phyloP scores from a whole-genome alignment of 225 moss, liverwort and hornwort species.

The Climacium dendroides region DNA sequence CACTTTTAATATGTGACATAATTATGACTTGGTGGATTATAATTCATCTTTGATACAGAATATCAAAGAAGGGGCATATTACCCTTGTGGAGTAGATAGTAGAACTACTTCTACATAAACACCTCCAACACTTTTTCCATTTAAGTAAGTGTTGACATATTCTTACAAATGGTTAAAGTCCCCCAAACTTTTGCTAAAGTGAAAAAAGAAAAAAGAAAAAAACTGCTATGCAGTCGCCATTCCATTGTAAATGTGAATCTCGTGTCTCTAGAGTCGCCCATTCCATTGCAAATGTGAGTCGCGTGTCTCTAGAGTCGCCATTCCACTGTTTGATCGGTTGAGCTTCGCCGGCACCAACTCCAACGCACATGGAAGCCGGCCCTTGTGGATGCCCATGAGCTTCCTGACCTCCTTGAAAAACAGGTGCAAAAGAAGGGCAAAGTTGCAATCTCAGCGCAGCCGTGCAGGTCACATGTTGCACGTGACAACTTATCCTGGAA shows the following conservation, averaged over 20 bases:
- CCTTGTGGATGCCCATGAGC: not conserved
- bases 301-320: not conserved
- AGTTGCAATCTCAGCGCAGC: not conserved
- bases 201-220: too few relatives aligned
- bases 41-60: not conserved
- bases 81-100: rapidly evolving
- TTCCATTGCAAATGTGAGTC: too few relatives aligned
- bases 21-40: not conserved
- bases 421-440: not conserved
- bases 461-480: not conserved
- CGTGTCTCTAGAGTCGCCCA: too few relatives aligned
- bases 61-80: not conserved
- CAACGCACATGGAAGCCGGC: not conserved
- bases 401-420: not conserved
- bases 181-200: rapidly evolving
- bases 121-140: not conserved
- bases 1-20: not conserved
- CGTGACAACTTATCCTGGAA: not conserved
- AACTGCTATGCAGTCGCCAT: too few relatives aligned
- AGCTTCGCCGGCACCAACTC: not conserved
- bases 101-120: not conserved
- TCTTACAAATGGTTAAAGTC: not conserved
- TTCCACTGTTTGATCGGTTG: not conserved
- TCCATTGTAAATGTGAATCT: too few relatives aligned
- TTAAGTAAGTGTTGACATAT: not conserved